These are phyloP conservation scores for Apium graveolens DNA, from an alignment of 129 eudicot species.

Conservation along the genomic window DNA sequence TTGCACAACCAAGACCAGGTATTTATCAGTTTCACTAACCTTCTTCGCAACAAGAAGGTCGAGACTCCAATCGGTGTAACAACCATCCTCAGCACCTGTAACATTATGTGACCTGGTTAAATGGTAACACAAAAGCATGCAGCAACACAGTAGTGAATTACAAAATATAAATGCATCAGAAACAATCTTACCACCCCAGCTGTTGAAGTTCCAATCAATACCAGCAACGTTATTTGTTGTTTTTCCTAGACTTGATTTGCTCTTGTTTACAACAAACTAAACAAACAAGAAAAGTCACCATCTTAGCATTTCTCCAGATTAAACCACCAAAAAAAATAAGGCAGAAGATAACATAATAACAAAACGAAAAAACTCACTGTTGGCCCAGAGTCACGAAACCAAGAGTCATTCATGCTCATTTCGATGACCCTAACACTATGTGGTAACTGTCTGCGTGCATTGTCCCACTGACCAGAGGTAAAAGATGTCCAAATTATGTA, in stretches of 20 bases:
- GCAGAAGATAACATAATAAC: not conserved
- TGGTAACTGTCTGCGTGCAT: slow-evolving; percentile 69
- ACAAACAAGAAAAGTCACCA: not conserved
- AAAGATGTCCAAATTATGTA: slow-evolving; percentile 1
- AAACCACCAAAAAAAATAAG: not conserved
- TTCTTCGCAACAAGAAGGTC: slow-evolving; percentile 85
- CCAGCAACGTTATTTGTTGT: slow-evolving; percentile 46
- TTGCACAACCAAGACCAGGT: not conserved
- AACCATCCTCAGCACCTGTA: slow-evolving; percentile 72
- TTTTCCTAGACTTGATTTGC: slow-evolving; percentile 24
- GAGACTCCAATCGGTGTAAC: slow-evolving; percentile 78
- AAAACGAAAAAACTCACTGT: slow-evolving; percentile 41
- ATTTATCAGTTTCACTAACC: slow-evolving; percentile 35
- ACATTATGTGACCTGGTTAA: not conserved
- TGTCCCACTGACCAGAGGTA: slow-evolving; percentile 51
- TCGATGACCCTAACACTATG: slow-evolving; percentile 77
- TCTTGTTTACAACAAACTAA: slow-evolving; percentile 64
- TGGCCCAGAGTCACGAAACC: slow-evolving; percentile 96
- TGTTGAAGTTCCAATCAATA: slow-evolving; percentile 88
- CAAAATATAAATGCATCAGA: not conserved
- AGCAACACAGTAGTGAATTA: not conserved
- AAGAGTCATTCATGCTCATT: slow-evolving; percentile 95
- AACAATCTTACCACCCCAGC: slow-evolving; percentile 80
- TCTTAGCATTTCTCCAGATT: not conserved
- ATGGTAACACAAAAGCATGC: not conserved